These are phyloP conservation scores for Cicer bijugum DNA, from an alignment of 306 rosid genomes.

Conservation along the genomic window DNA sequence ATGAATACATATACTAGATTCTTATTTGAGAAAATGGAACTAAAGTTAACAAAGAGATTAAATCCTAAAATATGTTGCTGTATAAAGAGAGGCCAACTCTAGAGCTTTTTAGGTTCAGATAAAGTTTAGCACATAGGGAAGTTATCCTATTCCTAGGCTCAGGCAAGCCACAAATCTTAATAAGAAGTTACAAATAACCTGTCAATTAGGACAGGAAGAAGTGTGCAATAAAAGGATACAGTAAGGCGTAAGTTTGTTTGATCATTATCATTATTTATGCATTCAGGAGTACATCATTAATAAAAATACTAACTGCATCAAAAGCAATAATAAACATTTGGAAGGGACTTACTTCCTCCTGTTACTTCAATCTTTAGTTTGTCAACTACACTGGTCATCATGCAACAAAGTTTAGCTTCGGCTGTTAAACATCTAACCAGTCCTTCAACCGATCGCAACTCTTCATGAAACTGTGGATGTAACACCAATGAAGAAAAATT, in stretches of 20 bases:
- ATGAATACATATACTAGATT: not conserved
- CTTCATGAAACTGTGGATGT: conserved; percentile 73
- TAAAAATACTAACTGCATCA: not conserved
- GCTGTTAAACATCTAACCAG: conserved; percentile 59
- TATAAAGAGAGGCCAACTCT: not conserved
- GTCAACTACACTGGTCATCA: conserved; percentile 56
- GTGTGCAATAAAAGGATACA: not conserved
- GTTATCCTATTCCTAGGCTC: not conserved
- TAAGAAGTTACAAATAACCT: not conserved
- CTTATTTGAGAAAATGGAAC: conserved; percentile 4
- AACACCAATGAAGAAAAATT: conserved; percentile 71
- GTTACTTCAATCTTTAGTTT: conserved; percentile 54
- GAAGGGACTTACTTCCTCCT: conserved; percentile 28
- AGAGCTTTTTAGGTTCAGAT: not conserved
- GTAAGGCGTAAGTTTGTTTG: not conserved
- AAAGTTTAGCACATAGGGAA: not conserved
- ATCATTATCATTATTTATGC: conserved; percentile 13
- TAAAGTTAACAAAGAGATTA: not conserved
- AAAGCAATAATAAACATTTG: conserved; percentile 14
- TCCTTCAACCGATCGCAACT: conserved; percentile 60
- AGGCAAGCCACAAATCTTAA: not conserved
- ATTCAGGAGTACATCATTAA: conserved; percentile 22
- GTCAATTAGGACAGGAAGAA: not conserved
- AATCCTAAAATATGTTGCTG: not conserved
- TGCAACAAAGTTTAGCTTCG: conserved; percentile 65